These are phyloP conservation scores for Microdochium paspali DNA, from an alignment of 2,329 filamentous ascomycete genomes.

Conservation along the genomic window DNA sequence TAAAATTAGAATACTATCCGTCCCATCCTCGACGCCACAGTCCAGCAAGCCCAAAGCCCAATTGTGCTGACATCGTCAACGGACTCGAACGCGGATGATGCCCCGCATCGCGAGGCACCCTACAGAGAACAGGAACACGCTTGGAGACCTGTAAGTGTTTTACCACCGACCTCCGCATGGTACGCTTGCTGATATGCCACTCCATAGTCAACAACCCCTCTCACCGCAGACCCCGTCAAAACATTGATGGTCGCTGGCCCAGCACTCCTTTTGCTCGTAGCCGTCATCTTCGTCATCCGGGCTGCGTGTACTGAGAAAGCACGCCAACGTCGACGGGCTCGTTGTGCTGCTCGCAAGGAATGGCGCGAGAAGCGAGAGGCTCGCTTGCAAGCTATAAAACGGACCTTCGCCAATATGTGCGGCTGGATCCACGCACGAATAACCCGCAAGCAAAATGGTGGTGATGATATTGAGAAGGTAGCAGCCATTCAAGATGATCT, in stretches of 20 bases:
- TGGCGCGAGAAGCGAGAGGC: not conserved
- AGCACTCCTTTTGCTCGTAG: not conserved
- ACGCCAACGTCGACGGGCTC: not conserved
- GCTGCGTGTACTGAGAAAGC: not conserved
- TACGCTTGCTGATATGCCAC: not conserved
- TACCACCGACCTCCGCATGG: not conserved
- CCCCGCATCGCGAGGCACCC: not conserved
- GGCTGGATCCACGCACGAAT: not conserved
- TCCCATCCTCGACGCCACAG: too few relatives aligned
- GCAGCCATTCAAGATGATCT: not conserved
- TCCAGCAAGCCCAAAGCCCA: not conserved
- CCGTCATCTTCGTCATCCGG: not conserved
- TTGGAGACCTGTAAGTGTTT: not conserved
- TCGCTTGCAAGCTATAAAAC: not conserved
- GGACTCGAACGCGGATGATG: not conserved
- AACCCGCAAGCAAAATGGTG: not conserved
- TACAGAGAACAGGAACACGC: not conserved
- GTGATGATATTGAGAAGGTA: not conserved
- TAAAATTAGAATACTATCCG: too few relatives aligned
- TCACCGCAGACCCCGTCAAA: conserved; percentile 7
- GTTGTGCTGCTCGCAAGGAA: not conserved
- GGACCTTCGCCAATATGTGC: not conserved
- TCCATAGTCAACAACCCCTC: conserved; percentile 1
- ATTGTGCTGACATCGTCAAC: not conserved
- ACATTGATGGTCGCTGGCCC: not conserved